These are phyloP conservation scores for Neurospora sp. DNA, from an alignment of 2,329 filamentous ascomycete species.

Conservation along the genomic window DNA sequence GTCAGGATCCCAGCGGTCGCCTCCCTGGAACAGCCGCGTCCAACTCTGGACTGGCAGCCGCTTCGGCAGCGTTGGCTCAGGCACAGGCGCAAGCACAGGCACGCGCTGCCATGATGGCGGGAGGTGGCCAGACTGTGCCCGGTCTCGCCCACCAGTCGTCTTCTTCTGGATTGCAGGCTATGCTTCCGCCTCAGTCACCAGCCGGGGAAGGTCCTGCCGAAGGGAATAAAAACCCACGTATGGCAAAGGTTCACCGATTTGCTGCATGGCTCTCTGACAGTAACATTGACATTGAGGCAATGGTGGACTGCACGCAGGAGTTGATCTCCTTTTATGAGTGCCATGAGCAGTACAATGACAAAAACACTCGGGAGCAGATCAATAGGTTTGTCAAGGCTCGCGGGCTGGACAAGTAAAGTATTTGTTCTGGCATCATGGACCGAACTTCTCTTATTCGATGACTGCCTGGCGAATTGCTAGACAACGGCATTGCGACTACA, in stretches of 20 bases:
- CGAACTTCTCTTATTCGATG: not conserved
- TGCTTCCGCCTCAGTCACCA: not conserved
- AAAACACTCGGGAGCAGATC: constrained; percentile 47
- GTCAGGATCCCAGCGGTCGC: constrained; percentile 29
- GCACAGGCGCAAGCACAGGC: constrained; percentile 26
- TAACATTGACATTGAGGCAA: constrained; percentile 70
- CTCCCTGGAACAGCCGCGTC: constrained; percentile 16
- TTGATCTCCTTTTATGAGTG: constrained; percentile 80
- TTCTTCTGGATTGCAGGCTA: not conserved
- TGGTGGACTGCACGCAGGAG: constrained; percentile 86
- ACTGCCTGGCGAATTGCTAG: not conserved
- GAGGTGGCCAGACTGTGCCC: constrained; percentile 2
- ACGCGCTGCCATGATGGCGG: constrained; percentile 6
- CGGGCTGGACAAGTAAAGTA: constrained; percentile 39
- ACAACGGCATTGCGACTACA: not conserved
- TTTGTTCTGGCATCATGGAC: not conserved
- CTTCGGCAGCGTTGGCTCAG: constrained; percentile 38
- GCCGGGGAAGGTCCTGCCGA: constrained; percentile 10
- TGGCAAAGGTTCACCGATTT: constrained; percentile 56
- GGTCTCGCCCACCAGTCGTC: not conserved
- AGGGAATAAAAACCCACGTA: constrained; percentile 36
- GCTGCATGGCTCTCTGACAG: constrained; percentile 80
- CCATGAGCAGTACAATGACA: constrained; percentile 52
- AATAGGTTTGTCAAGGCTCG: constrained; percentile 50
- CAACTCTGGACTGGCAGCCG: constrained; percentile 33